These are phyloP conservation scores for Fusarium verticillioides DNA, from an alignment of 2,329 filamentous ascomycete genomes.

Conservation along the genomic window DNA sequence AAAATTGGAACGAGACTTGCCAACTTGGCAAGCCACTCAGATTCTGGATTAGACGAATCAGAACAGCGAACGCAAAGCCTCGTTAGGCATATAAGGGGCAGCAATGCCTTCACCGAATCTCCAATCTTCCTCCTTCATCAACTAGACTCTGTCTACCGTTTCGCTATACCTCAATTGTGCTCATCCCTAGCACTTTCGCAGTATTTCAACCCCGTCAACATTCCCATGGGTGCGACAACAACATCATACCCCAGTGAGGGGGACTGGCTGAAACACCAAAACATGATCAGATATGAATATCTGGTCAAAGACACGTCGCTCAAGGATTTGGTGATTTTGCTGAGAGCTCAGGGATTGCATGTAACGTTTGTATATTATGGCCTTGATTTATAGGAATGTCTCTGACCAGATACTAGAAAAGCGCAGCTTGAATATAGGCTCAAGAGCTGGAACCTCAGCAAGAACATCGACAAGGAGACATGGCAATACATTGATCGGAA, in stretches of 20 bases:
- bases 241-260: accelerated
- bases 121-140: too few relatives aligned
- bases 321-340: too few relatives aligned
- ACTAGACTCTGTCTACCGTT: too few relatives aligned
- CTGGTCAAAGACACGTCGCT: background rate
- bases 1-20: accelerated
- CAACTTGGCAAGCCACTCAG: accelerated
- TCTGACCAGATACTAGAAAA: accelerated
- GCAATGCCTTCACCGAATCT: background rate
- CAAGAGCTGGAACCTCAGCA: accelerated
- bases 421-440: accelerated
- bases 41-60: background rate
- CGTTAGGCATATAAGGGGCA: background rate
- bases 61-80: accelerated
- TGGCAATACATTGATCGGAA: background rate
- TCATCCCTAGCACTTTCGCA: too few relatives aligned
- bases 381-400: accelerated
- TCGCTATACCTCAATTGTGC: too few relatives aligned
- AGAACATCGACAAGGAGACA: accelerated
- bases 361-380: accelerated
- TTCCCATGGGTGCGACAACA: accelerated
- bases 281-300: background rate
- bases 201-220: too few relatives aligned
- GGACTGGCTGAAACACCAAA: background rate
- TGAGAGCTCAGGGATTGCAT: accelerated